Conservation (phyloP, 441 rosid genomes). For the Populus hybrid region DNA sequence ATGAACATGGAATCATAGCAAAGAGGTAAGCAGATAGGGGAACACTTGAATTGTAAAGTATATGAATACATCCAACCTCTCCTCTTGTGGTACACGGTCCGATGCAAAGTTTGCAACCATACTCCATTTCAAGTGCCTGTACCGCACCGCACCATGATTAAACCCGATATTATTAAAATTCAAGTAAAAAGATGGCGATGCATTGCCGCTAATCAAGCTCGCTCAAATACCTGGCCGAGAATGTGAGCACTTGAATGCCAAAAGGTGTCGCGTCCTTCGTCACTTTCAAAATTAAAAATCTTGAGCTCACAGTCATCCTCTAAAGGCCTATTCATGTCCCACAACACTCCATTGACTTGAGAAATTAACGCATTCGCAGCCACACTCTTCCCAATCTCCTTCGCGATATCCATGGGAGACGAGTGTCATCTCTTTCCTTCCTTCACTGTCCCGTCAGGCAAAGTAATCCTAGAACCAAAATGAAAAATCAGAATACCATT, state of each 20-base stretch:
- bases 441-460: slow-evolving; percentile 70
- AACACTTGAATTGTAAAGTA: neutral
- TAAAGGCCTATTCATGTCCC: slow-evolving; percentile 88
- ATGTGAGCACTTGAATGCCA: slow-evolving; percentile 99
- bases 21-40: neutral
- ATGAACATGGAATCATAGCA: neutral
- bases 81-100: slow-evolving; percentile 99
- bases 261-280: slow-evolving; percentile 91
- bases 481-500: neutral
- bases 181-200: neutral
- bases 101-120: slow-evolving; percentile 93
- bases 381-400: slow-evolving; percentile 62
- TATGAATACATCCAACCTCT: slow-evolving; percentile 50
- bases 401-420: slow-evolving; percentile 77
- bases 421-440: slow-evolving; percentile 83
- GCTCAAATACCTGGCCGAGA: slow-evolving; percentile 76
- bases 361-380: slow-evolving; percentile 78
- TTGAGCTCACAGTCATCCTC: slow-evolving; percentile 80
- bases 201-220: neutral
- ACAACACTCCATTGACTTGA: slow-evolving; percentile 63
- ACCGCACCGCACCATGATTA: slow-evolving; percentile 8
- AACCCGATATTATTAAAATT: slow-evolving; percentile 1
- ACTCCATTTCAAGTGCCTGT: slow-evolving; percentile 78
- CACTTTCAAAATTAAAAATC: slow-evolving; percentile 67
- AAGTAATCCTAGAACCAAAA: slow-evolving; percentile 47